Evolutionary conservation across 139 green algal genomes (phyloP), one percentile per base, ranked within the genome.

Genomic region (Chlorella sp.): DNA sequence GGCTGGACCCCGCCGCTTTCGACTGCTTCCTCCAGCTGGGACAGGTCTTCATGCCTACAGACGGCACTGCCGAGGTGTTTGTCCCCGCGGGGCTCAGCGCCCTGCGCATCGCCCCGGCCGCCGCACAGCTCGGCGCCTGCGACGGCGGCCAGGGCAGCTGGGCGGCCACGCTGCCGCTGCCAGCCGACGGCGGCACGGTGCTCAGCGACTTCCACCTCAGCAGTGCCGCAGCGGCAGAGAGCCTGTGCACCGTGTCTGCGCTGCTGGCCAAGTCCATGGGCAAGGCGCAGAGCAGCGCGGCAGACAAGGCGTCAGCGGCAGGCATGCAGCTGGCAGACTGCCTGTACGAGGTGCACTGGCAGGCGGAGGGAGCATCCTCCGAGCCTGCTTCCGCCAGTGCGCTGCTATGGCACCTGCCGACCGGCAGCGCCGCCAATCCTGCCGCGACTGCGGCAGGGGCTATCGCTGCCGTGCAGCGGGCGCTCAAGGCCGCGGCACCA

Each of bases 11-110:
- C 15, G 74, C 79, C 1, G 46, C 74, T 45, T 87, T 83, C 64
- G 82, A 87, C 65, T 87, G 71, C 68, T 87, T 87, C 80, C 42
- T 87, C n/a, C 82, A 87, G 80, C 67, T 87, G 31, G 82, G 82
- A 0, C 82, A 87, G 71, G 74, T 86, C 5, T 82, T 87, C 61
- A 72, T 75, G 51, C 31, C 35, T 21, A 29, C 45, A 29, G 41
- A 31, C 45, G 56, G 11, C 51, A 59, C 43, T n/a, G n/a, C n/a
- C 4, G 80, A 83, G 3, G 70, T 90, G 5, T 92, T 83, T 67
- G 85, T 93, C 9, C 88, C 88, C 5, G 81, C 85, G 4, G 80
- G 76, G 23, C 48, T 91, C 9, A 81, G 78, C 3, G 56, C 79
- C 0, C 76, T 92, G 19, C 45, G 38, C 46, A 56, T 27, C 55